Evolutionary conservation across 2,329 filamentous ascomycete genomes (phyloP).

Genomic region (Fusarium guadeloupense): DNA sequence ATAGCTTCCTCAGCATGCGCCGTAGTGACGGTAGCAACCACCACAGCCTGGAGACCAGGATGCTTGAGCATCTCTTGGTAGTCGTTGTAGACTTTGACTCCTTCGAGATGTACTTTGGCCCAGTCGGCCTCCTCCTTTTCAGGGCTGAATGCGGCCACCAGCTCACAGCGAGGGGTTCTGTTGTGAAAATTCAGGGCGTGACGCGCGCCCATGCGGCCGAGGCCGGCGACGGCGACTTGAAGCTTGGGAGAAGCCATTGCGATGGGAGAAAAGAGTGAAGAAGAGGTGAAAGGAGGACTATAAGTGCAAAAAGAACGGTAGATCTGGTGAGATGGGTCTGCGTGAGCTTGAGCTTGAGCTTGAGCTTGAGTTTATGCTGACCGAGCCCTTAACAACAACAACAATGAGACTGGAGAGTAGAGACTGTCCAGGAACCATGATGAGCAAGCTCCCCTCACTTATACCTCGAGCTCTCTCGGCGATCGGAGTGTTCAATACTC

Average conservation of each 20-base stretch:
- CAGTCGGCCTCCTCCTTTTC: conserved; percentile 39
- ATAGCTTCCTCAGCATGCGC: conserved; percentile 42
- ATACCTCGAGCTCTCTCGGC: conserved; percentile 8
- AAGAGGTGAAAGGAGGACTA: background rate
- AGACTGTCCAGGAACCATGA: background rate
- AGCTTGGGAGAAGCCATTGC: conserved; percentile 39
- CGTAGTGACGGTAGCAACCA: conserved; percentile 41
- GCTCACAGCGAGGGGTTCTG: conserved; percentile 38
- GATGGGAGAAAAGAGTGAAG: background rate
- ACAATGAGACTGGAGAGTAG: background rate
- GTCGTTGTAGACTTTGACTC: conserved; percentile 37
- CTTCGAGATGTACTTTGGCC: conserved; percentile 37
- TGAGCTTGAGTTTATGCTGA: background rate
- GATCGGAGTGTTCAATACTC: background rate
- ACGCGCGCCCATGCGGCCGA: conserved; percentile 42
- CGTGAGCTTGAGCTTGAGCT: background rate
- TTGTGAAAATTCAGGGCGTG: conserved; percentile 43
- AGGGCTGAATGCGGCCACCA: conserved; percentile 42
- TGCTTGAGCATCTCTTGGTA: conserved; percentile 44
- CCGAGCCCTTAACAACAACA: background rate
- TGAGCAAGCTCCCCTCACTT: conserved; percentile 22
- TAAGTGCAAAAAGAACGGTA: background rate
- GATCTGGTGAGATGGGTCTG: background rate
- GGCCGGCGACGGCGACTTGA: conserved; percentile 38
- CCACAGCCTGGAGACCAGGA: conserved; percentile 40